Evolutionary conservation across 2,329 filamentous ascomycete genomes (phyloP), one percentile per base, ranked within the genome.

Genomic region (Sclerotinia subarctica): DNA sequence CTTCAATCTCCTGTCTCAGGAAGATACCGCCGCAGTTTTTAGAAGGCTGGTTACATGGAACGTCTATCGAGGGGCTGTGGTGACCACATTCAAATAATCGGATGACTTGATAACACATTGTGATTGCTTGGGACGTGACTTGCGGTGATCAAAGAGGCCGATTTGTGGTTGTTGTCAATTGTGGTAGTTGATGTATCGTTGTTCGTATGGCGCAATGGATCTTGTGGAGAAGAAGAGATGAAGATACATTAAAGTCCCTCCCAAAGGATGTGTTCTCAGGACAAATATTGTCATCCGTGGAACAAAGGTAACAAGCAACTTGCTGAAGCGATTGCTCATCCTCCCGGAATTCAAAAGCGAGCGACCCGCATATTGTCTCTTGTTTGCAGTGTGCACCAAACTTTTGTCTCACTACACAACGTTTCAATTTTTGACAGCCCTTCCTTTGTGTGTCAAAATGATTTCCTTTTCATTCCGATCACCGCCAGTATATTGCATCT

Each of bases 381-480:
- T 17, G 47, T 42, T 38, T 17, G 32, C n/a, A 44, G 24, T 7
- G 29, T 26, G 21, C 51, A 10, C 29, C 8, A 5, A 35, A 56
- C 2, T 21, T 49, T 51, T 49, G 38, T 54, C 29, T 24, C 51
- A 64, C 26, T 35, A 51, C 24, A 67, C 35, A 64, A 49, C 35
- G 46, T 26, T 56, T 73, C 57, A 73, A n/a, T 46, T 19, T 46
- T 68, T 67, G 64, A 77, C 70, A 32, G 69, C 62, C 35, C 78
- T 79, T 1, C 85, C 86, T 64, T 83, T 81, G 78, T 80, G 84
- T 7, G 82, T 84, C 72, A 89, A 76, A 21, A 85, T 78, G 44
- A 88, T 73, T 69, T 82, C 79, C 56, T 78, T 76, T 58, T 79
- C 75, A 63, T 67, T 70, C 24, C 38, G 60, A 57, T 75, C 73